Evolutionary conservation across 2,329 filamentous ascomycete species (phyloP).

Genomic region (Colletotrichum chrysophilum): DNA sequence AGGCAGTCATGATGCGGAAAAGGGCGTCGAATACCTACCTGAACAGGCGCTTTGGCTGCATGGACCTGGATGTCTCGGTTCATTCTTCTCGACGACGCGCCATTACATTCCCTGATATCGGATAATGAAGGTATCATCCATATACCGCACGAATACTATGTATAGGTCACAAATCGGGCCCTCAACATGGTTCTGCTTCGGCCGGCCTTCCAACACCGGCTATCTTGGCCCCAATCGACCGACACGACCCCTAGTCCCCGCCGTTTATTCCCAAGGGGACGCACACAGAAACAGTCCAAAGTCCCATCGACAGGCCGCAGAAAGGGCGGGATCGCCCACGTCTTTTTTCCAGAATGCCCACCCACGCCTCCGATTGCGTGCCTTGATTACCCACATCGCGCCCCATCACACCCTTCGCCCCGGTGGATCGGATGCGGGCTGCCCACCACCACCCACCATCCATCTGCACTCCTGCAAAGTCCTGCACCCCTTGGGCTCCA

Average conservation of each 20-base stretch:
- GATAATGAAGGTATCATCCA: not conserved
- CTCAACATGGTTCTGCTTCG: not conserved
- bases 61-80: not conserved
- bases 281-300: not conserved
- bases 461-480: not conserved
- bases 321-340: conserved; percentile 1
- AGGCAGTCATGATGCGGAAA: not conserved
- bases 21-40: not conserved
- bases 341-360: not conserved
- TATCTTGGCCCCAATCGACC: conserved; percentile 7
- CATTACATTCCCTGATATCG: not conserved
- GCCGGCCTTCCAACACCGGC: not conserved
- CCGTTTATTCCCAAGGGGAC: conserved; percentile 2
- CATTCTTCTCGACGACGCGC: not conserved
- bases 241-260: not conserved
- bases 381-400: conserved; percentile 8
- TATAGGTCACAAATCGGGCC: not conserved
- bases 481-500: not conserved
- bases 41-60: not conserved
- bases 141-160: not conserved
- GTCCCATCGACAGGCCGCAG: not conserved
- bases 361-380: conserved; percentile 14
- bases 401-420: not conserved
- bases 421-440: conserved; percentile 19
- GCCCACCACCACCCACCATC: not conserved